Evolutionary conservation across 805 yeast species (phyloP).

Genomic region (Maudiozyma bulderi): DNA sequence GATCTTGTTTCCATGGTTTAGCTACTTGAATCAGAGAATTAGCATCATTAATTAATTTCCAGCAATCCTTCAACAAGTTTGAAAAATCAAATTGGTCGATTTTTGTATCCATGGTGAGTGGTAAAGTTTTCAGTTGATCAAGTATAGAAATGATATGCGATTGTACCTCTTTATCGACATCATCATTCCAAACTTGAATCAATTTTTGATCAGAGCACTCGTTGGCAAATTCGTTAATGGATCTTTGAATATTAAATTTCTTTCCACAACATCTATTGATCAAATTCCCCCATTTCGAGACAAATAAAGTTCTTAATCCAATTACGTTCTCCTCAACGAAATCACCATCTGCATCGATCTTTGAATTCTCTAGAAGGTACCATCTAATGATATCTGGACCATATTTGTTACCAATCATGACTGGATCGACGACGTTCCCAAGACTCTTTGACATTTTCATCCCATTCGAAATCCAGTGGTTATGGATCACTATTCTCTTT

Average conservation of each 20-base stretch:
- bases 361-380: conserved; percentile 67
- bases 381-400: conserved; percentile 70
- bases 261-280: conserved; percentile 64
- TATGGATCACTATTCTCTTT: conserved; percentile 70
- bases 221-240: conserved; percentile 24
- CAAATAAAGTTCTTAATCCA: conserved; percentile 50
- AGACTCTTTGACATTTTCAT: conserved; percentile 86
- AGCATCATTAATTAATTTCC: conserved; percentile 49
- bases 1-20: conserved; percentile 62
- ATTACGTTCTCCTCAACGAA: conserved; percentile 52
- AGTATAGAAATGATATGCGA: neutral
- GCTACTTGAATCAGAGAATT: conserved; percentile 58
- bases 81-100: conserved; percentile 43
- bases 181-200: neutral
- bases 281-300: conserved; percentile 78
- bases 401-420: conserved; percentile 48
- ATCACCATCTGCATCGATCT: conserved; percentile 68
- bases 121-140: neutral
- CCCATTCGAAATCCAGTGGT: conserved; percentile 90
- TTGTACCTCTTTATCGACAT: neutral
- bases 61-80: conserved; percentile 46
- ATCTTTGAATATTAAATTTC: conserved; percentile 48
- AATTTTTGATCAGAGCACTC: conserved; percentile 5
- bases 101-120: conserved; percentile 31
- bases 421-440: conserved; percentile 92